These are phyloP conservation scores for Penicillium flavigenum DNA, from an alignment of 495 filamentous ascomycete species.

Conservation along the genomic window DNA sequence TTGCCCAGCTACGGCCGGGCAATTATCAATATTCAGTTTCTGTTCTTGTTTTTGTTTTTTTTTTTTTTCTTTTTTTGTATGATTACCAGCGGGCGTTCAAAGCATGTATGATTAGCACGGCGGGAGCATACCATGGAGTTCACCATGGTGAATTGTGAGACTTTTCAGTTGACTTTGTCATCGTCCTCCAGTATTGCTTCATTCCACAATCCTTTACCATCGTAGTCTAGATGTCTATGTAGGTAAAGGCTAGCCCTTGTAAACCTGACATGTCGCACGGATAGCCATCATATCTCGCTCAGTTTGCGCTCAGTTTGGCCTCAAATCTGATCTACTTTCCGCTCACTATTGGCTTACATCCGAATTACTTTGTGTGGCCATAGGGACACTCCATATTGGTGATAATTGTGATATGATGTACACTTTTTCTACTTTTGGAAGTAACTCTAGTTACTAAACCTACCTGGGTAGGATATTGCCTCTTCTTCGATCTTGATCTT, in stretches of 20 bases:
- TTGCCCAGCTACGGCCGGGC: background rate
- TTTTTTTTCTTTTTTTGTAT: background rate
- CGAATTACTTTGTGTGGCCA: background rate
- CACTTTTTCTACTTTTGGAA: too few relatives aligned
- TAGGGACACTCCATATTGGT: background rate
- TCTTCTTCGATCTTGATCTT: too few relatives aligned
- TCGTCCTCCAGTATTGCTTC: background rate
- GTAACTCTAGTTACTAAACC: too few relatives aligned
- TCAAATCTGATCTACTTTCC: background rate
- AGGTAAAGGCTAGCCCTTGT: background rate
- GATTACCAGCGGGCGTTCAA: slow-evolving; percentile 8
- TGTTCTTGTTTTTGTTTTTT: background rate
- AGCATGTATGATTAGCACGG: slow-evolving; percentile 12
- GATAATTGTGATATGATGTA: background rate
- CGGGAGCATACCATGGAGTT: slow-evolving; percentile 12
- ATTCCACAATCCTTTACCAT: background rate
- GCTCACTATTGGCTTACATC: background rate
- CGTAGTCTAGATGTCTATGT: background rate
- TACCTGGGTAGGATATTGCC: too few relatives aligned
- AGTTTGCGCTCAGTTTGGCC: background rate
- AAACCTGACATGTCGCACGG: background rate
- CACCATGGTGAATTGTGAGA: slow-evolving; percentile 3
- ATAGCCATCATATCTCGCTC: background rate
- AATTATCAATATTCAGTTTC: too few relatives aligned
- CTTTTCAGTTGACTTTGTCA: background rate